These are phyloP conservation scores for Fennellomyces sp. DNA, from an alignment of 371 early-diverging fungal genomes.

Conservation along the genomic window DNA sequence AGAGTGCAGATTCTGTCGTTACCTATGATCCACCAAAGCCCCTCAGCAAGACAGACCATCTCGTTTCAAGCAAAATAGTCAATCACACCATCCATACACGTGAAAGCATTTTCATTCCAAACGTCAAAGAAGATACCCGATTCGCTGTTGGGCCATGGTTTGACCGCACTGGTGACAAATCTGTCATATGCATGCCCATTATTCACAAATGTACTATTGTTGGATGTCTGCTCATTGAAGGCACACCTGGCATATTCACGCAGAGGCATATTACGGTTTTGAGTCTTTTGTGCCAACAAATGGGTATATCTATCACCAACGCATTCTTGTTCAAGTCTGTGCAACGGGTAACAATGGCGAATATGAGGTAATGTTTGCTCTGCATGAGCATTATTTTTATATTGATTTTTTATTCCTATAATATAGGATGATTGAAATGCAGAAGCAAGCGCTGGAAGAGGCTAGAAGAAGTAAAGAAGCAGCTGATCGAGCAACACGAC, in stretches of 20 bases:
- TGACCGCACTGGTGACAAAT: conserved; percentile 44
- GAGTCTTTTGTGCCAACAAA: conserved; percentile 59
- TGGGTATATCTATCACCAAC: conserved; percentile 64
- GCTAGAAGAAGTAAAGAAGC: conserved; percentile 49
- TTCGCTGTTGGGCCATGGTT: conserved; percentile 52
- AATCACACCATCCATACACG: conserved; percentile 43
- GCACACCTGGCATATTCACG: conserved; percentile 57
- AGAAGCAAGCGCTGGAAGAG: conserved; percentile 47
- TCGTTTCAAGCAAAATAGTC: conserved; percentile 42
- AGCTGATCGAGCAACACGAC: conserved; percentile 43
- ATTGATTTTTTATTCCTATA: not conserved
- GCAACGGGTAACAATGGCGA: conserved; percentile 43
- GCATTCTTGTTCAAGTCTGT: conserved; percentile 55
- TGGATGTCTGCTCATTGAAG: conserved; percentile 61
- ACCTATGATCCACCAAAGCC: conserved; percentile 48
- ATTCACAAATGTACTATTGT: conserved; percentile 50
- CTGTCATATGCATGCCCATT: conserved; percentile 63
- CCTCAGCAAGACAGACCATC: conserved; percentile 27
- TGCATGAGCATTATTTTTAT: not conserved
- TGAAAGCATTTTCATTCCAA: conserved; percentile 44
- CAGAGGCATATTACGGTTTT: conserved; percentile 58
- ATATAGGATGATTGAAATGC: conserved; percentile 48
- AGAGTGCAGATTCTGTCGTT: conserved; percentile 34
- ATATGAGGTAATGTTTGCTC: conserved; percentile 20
- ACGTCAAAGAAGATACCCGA: conserved; percentile 40